These are phyloP conservation scores for Parmales sp. DNA, from an alignment of 108 stramenopile genomes.

Conservation along the genomic window DNA sequence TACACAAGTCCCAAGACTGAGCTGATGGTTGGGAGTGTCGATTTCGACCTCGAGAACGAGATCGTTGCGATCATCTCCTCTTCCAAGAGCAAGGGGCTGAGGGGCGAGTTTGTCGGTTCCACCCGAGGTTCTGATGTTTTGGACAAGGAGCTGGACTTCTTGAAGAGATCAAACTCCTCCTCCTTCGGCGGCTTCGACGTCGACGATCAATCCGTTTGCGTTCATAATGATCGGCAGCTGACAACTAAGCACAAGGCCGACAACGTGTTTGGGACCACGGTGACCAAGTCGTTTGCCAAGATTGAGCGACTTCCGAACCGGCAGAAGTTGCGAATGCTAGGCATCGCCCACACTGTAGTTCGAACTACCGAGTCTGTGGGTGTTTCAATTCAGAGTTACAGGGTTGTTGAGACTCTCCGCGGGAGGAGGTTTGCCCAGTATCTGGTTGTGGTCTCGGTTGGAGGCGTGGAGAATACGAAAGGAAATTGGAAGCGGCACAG, in stretches of 20 bases:
- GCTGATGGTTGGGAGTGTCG: conserved; percentile 36
- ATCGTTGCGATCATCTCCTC: too few relatives aligned
- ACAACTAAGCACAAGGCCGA: conserved; percentile 56
- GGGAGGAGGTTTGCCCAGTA: conserved; percentile 61
- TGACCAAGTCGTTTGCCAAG: conserved; percentile 65
- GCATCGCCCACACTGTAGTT: too few relatives aligned
- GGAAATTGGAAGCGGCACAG: conserved; percentile 82
- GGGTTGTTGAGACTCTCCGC: conserved; percentile 59
- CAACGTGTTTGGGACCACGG: conserved; percentile 77
- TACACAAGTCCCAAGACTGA: conserved; percentile 45
- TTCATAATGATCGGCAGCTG: conserved; percentile 48
- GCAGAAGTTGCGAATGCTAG: conserved; percentile 54
- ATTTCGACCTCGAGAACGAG: conserved; percentile 66
- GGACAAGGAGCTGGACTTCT: too few relatives aligned
- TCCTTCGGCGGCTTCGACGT: too few relatives aligned
- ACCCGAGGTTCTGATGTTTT: too few relatives aligned
- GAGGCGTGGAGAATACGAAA: conserved; percentile 65
- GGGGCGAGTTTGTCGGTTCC: too few relatives aligned
- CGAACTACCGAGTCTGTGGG: too few relatives aligned
- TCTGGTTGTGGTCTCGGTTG: conserved; percentile 68
- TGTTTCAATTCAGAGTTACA: conserved; percentile 72
- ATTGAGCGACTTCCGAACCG: conserved; percentile 37
- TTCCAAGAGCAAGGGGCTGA: too few relatives aligned
- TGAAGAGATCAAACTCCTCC: too few relatives aligned
- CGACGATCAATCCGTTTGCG: too few relatives aligned